Conservation (phyloP, 2,329 filamentous ascomycete species). For the Lasiodiplodia hormozganensis region DNA sequence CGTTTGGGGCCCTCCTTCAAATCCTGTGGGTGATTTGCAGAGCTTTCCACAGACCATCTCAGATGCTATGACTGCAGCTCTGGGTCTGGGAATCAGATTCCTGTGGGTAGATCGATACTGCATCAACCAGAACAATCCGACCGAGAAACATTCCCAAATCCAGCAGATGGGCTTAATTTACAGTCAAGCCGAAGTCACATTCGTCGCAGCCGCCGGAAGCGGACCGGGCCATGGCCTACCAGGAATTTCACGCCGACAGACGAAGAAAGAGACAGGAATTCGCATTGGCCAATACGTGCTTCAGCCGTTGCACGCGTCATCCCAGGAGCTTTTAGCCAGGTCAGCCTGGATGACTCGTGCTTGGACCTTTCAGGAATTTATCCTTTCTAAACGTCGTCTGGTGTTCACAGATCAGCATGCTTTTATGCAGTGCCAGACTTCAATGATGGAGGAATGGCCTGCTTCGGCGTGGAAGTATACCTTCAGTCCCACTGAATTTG, state of each 20-base stretch:
- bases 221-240: constrained; percentile 32
- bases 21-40: neutral
- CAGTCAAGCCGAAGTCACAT: constrained; percentile 28
- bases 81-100: constrained; percentile 19
- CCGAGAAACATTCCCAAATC: constrained; percentile 29
- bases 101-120: constrained; percentile 34
- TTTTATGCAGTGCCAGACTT: neutral
- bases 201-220: constrained; percentile 32
- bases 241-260: neutral
- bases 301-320: constrained; percentile 36
- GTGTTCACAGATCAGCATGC: constrained; percentile 21
- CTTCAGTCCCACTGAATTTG: neutral
- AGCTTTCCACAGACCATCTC: constrained; percentile 30
- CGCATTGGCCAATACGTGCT: neutral
- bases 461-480: neutral
- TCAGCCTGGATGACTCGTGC: constrained; percentile 28
- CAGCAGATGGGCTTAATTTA: constrained; percentile 32
- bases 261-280: neutral
- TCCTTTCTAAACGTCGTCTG: constrained; percentile 28
- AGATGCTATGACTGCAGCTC: constrained; percentile 30
- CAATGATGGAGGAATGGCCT: neutral
- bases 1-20: constrained; percentile 23
- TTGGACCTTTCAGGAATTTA: constrained; percentile 31
- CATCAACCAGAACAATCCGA: constrained; percentile 28
- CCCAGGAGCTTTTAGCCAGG: neutral